Evolutionary conservation across 2,329 filamentous ascomycete genomes (phyloP).

Genomic region (Colletotrichum euphorbiae): DNA sequence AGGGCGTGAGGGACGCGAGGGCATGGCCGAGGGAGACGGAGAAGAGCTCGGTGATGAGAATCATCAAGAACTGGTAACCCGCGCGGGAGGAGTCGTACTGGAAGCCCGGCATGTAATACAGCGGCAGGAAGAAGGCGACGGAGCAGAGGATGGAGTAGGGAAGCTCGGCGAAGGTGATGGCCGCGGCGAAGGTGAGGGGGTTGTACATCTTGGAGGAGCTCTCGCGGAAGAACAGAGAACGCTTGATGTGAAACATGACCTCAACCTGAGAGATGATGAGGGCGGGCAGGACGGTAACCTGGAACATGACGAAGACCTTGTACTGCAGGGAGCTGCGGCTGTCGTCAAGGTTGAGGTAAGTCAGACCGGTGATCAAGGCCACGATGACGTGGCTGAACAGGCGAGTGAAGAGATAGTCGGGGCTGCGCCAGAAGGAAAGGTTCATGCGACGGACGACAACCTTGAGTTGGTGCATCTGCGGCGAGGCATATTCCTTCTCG

Average conservation of each 20-base stretch:
- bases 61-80: constrained; percentile 88
- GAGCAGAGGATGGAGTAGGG: constrained; percentile 87
- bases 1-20: constrained; percentile 81
- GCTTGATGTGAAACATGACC: constrained; percentile 83
- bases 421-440: constrained; percentile 84
- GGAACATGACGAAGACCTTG: constrained; percentile 90
- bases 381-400: constrained; percentile 87
- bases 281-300: constrained; percentile 85
- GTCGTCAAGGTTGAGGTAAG: constrained; percentile 81
- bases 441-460: constrained; percentile 79
- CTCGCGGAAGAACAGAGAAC: constrained; percentile 88
- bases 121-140: constrained; percentile 81
- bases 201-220: constrained; percentile 88
- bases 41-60: constrained; percentile 87
- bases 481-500: constrained; percentile 85
- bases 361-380: constrained; percentile 81
- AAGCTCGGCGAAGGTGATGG: constrained; percentile 85
- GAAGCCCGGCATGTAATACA: constrained; percentile 89
- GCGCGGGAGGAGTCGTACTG: constrained; percentile 71
- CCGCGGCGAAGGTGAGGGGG: constrained; percentile 79
- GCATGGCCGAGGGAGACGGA: constrained; percentile 83
- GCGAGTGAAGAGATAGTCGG: constrained; percentile 89
- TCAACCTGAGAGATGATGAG: constrained; percentile 88
- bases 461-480: constrained; percentile 81
- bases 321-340: constrained; percentile 84